A percentile compares a stretch with the other conserved stretches of the same genome.
These are phyloP conservation scores for Kondoa subrosea DNA, from an alignment of 768 basidiomycete species.

Conservation along the genomic window DNA sequence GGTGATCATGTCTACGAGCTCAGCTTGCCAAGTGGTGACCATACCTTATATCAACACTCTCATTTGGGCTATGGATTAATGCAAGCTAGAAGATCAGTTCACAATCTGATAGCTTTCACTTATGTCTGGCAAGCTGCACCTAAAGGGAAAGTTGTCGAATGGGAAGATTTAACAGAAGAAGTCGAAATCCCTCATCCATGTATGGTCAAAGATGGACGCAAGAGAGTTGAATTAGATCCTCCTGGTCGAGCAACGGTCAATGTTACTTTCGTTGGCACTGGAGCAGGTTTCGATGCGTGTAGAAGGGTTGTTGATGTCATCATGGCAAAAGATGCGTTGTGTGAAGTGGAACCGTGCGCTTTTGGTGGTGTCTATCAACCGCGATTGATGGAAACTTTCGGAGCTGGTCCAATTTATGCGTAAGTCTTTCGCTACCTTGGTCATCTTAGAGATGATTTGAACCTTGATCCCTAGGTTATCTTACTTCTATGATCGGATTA, in stretches of 20 bases:
- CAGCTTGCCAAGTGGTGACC: slow-evolving; percentile 49
- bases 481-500: slow-evolving; percentile 91
- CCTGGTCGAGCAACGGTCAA: slow-evolving; percentile 37
- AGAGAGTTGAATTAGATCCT: slow-evolving; percentile 49
- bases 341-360: slow-evolving; percentile 81
- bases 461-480: slow-evolving; percentile 41
- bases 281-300: slow-evolving; percentile 72
- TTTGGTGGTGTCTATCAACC: slow-evolving; percentile 98
- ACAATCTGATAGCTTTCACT: slow-evolving; percentile 82
- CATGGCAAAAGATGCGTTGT: slow-evolving; percentile 88
- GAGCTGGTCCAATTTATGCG: slow-evolving; percentile 42
- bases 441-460: too few relatives aligned
- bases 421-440: slow-evolving; percentile 12
- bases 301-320: slow-evolving; percentile 66
- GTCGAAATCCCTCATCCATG: slow-evolving; percentile 59
- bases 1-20: slow-evolving; percentile 88
- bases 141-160: slow-evolving; percentile 27
- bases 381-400: slow-evolving; percentile 71
- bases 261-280: slow-evolving; percentile 72
- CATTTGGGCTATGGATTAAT: slow-evolving; percentile 93
- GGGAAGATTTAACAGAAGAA: slow-evolving; percentile 31
- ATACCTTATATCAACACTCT: slow-evolving; percentile 87
- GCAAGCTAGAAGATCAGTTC: slow-evolving; percentile 65
- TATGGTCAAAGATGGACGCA: slow-evolving; percentile 48
- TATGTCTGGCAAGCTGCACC: slow-evolving; percentile 32